Evolutionary conservation across 2,329 filamentous ascomycete genomes (phyloP), one percentile per base, ranked within the genome.

Genomic region (Nothophaeocryptopus gaeumannii): DNA sequence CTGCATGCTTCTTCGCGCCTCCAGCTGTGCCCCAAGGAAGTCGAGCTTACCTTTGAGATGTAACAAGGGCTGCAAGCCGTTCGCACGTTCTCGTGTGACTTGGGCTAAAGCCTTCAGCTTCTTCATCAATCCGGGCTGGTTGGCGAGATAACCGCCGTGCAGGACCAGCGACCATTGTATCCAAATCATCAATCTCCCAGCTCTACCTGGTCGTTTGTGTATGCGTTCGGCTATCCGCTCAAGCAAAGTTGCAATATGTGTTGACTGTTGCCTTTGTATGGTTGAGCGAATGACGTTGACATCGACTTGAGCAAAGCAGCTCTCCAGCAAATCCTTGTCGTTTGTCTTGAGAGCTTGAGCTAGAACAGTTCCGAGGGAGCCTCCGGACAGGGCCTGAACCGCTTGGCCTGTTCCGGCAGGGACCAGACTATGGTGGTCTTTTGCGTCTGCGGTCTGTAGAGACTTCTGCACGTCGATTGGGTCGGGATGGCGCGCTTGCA

Each of bases 11-110:
- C 82, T 83, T 42, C 93, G 79, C 61, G 96, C 74, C 62, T 88
- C 83, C 69, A 97, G 85, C 72, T 99, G 93, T 5, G 89, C 85
- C 63, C 93, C 87, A 41, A 97, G 78, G 82, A 99, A 89, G 66
- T 97, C 92, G 30, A 99, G 78, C 71, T 96, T 96, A 16, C 93
- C 93, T 75, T 96, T 96, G 53, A 99, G 79, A 14, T 91, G 82
- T 32, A 99, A 76, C 39, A 99, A 76, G 58, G 87, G 89, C 54
- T 87, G 84, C 16, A 97, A 77, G 12, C 89, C 90, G 56, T 84
- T 85, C 31, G 90, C 86, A 36, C 93, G 84, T 72, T 95, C 89
- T 55, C 90, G 86, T 52, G 97, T 81, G 13, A 97, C 92, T 65
- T 87, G 86, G 69, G 92, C 88, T 47, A 99, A 77, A 35, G 86